Conservation (phyloP, 805 yeast species). For the Starmera amethionina region DNA sequence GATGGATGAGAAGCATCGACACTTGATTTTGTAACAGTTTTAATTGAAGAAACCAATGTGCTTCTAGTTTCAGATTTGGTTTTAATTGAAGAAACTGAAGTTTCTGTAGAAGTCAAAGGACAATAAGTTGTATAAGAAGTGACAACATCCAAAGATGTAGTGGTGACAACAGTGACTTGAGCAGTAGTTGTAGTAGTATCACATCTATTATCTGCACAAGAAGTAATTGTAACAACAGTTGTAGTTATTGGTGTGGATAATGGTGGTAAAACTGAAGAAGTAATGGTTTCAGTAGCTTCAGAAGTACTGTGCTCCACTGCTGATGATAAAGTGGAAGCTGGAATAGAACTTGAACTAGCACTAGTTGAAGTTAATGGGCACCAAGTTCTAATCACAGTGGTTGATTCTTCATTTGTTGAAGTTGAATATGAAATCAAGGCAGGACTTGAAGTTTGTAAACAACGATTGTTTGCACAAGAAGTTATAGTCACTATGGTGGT, state of each 20-base stretch:
- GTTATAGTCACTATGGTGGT: slow-evolving; percentile 13
- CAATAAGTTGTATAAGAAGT: slow-evolving; percentile 3
- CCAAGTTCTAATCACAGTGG: background rate
- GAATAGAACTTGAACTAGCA: background rate
- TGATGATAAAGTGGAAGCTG: no score
- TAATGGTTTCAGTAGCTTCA: background rate
- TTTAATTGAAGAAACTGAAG: background rate
- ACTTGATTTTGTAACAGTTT: no score
- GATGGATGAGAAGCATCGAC: no score
- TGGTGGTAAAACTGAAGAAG: background rate
- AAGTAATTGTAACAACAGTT: slow-evolving; percentile 18
- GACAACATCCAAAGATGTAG: slow-evolving; percentile 12
- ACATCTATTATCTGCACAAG: slow-evolving; percentile 9
- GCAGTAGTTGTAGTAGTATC: slow-evolving; percentile 8
- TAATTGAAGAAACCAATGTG: no score
- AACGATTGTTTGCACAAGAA: slow-evolving; percentile 9
- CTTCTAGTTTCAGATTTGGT: no score
- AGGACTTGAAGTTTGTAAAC: slow-evolving; percentile 7
- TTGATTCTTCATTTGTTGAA: background rate
- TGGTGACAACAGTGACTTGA: slow-evolving; percentile 12
- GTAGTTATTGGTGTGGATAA: slow-evolving; percentile 4
- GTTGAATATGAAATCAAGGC: slow-evolving; percentile 8
- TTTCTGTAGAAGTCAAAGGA: slow-evolving; percentile 3
- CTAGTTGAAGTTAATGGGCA: slow-evolving; percentile 1
- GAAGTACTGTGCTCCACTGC: no score